A percentile compares a stretch with the other conserved stretches of the same genome.
Conservation (phyloP, 106 monocot genomes). For the Dendrobium officinale region DNA sequence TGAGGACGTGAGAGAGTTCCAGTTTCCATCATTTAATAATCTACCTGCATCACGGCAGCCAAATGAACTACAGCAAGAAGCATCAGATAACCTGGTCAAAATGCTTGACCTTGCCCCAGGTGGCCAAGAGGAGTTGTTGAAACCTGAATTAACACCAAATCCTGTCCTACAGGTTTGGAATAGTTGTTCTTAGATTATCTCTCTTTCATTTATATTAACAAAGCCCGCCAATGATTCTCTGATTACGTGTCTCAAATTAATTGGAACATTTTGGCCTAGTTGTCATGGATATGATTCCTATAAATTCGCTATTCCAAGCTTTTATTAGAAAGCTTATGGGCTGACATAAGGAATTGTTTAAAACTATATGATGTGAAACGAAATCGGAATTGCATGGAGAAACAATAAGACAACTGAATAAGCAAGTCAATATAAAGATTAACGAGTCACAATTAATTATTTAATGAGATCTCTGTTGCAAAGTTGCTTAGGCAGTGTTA, state of each 20-base stretch:
- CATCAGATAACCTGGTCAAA: slow-evolving; percentile 72
- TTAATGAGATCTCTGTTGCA: no score
- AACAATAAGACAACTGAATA: no score
- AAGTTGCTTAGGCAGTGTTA: no score
- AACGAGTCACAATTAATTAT: no score
- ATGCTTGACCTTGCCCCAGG: slow-evolving; percentile 66
- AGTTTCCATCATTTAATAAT: slow-evolving; percentile 79
- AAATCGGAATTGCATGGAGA: no score
- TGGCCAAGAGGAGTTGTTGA: slow-evolving; percentile 52
- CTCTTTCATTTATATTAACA: background rate
- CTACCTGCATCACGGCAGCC: slow-evolving; percentile 71
- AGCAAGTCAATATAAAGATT: no score
- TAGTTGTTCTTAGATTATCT: background rate
- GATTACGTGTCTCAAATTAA: background rate
- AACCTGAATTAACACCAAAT: slow-evolving; percentile 89
- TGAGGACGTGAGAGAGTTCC: slow-evolving; percentile 92
- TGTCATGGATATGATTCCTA: background rate
- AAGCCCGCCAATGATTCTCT: background rate
- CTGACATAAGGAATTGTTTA: background rate
- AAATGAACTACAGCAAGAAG: slow-evolving; percentile 65
- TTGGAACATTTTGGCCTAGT: background rate
- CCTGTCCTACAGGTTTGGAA: slow-evolving; percentile 73
- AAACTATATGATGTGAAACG: background rate
- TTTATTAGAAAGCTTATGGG: background rate
- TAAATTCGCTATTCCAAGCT: background rate